Conservation (phyloP, 2,329 filamentous ascomycete species). For the Scortechinia acanthostroma region DNA sequence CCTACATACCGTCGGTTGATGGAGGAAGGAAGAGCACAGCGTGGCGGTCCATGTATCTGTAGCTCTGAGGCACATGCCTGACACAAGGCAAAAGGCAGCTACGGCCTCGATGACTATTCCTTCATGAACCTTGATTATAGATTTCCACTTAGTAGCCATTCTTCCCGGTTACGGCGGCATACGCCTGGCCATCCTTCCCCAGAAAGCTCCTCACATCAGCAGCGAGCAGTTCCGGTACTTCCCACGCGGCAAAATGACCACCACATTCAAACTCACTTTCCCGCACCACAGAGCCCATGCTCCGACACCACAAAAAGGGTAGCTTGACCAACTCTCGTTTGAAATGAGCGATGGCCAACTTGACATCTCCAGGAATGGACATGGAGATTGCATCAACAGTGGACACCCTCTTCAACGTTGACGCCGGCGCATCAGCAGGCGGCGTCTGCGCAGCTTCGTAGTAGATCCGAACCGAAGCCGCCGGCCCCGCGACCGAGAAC, state of each 20-base stretch:
- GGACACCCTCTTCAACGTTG: conserved; percentile 4
- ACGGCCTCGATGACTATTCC: too few species aligned
- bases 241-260: conserved; percentile 56
- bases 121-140: too few species aligned
- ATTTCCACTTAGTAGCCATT: too few species aligned
- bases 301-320: conserved; percentile 47
- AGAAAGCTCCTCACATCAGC: conserved; percentile 51
- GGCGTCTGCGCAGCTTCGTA: conserved; percentile 59
- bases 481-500: conserved; percentile 64
- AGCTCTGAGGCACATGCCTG: too few species aligned
- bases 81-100: too few species aligned
- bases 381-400: conserved; percentile 16
- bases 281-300: conserved; percentile 52
- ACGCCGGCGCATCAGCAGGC: background rate
- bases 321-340: conserved; percentile 47
- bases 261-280: conserved; percentile 39
- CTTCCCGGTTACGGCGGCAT: conserved; percentile 10
- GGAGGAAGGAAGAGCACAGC: too few species aligned
- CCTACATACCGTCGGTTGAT: too few species aligned
- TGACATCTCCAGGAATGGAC: conserved; percentile 20
- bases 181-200: conserved; percentile 36
- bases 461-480: conserved; percentile 64
- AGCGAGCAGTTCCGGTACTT: conserved; percentile 42
- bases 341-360: conserved; percentile 44
- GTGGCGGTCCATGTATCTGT: too few species aligned